Conservation (phyloP, 345 rosid species). For the Eucalyptus curtisii region DNA sequence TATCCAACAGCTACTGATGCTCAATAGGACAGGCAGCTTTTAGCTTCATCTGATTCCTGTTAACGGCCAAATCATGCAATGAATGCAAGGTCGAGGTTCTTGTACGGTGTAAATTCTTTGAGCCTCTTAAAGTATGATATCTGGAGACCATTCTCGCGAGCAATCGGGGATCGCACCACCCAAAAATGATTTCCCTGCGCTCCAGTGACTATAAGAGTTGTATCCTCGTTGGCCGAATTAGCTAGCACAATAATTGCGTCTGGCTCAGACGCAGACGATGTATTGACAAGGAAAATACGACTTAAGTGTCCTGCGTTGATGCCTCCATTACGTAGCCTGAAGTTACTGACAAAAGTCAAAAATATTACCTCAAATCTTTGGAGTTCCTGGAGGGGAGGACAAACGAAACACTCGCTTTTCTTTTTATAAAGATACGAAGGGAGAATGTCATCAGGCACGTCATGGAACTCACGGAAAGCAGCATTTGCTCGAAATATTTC, state of each 20-base stretch:
- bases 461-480: not conserved
- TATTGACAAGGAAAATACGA: not conserved
- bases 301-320: not conserved
- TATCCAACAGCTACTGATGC: not conserved
- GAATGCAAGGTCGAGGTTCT: not conserved
- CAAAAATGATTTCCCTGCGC: not conserved
- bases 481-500: not conserved
- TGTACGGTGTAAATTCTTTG: not conserved
- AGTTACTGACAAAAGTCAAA: not conserved
- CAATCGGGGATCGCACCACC: constrained; percentile 14
- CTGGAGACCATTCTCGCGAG: constrained; percentile 4
- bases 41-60: not conserved
- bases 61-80: not conserved
- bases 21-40: not conserved
- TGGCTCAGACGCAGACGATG: not conserved
- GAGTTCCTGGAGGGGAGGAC: not conserved
- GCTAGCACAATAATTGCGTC: not conserved
- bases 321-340: not conserved
- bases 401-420: not conserved
- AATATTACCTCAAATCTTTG: not conserved
- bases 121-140: constrained; percentile 22
- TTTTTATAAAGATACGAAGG: not conserved
- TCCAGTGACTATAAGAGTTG: not conserved
- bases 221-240: not conserved
- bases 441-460: not conserved